These are phyloP conservation scores for Leishmania braziliensis DNA, from an alignment of 208 protist species.

Conservation along the genomic window DNA sequence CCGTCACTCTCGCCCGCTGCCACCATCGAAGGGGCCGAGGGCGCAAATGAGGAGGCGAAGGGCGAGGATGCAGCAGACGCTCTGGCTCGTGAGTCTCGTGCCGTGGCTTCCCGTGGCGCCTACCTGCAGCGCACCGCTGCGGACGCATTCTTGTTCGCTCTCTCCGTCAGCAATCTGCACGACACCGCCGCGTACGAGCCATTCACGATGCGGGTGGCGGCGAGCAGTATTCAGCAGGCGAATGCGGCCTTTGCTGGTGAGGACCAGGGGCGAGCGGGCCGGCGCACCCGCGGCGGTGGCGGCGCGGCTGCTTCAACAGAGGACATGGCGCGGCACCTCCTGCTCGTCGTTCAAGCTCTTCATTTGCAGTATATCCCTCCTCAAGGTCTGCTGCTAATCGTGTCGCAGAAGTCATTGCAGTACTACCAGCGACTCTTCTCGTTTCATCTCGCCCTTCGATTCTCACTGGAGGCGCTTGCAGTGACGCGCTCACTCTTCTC, in stretches of 20 bases:
- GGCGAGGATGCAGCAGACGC: slow-evolving; percentile 1
- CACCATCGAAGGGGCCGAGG: not conserved
- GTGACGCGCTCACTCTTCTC: slow-evolving; percentile 52
- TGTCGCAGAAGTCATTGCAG: slow-evolving; percentile 64
- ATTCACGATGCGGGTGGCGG: slow-evolving; percentile 25
- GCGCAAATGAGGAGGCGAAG: not conserved
- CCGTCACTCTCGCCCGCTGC: not conserved
- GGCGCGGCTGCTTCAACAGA: slow-evolving; percentile 44
- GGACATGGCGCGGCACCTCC: slow-evolving; percentile 50
- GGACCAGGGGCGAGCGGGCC: not conserved
- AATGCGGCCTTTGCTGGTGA: slow-evolving; percentile 10
- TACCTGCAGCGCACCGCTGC: slow-evolving; percentile 25
- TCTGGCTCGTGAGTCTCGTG: not conserved
- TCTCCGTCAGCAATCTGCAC: slow-evolving; percentile 31
- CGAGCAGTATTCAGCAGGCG: slow-evolving; percentile 22
- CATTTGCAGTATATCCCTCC: slow-evolving; percentile 51
- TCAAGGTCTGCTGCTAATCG: slow-evolving; percentile 60
- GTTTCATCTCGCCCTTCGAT: slow-evolving; percentile 62
- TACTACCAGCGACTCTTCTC: slow-evolving; percentile 83
- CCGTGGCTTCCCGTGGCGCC: slow-evolving; percentile 17
- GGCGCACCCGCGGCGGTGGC: not conserved
- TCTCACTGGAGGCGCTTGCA: slow-evolving; percentile 69
- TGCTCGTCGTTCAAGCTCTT: slow-evolving; percentile 46
- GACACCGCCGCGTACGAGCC: slow-evolving; percentile 23
- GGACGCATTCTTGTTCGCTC: slow-evolving; percentile 26